Evolutionary conservation across 495 filamentous ascomycete species (phyloP), one percentile per base, ranked within the genome.

Genomic region (Aspergillus kassunensis): DNA sequence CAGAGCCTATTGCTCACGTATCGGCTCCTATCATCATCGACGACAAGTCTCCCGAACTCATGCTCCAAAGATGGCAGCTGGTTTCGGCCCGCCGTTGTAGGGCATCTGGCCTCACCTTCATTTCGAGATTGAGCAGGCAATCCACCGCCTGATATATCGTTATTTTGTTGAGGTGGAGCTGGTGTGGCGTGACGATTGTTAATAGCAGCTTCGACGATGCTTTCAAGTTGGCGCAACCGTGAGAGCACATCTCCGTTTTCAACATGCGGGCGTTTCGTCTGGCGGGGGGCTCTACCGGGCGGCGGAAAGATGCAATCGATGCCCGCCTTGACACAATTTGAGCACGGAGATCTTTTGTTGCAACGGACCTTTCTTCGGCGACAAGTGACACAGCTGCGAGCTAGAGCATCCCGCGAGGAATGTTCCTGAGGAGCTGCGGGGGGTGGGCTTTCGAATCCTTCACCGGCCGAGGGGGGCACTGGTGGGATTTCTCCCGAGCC

Each of bases 1-100:
- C 91, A 97, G 44, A 96, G 88, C 13, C 83, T 84, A 67, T 86
- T 91, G 64, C 88, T 91, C 52, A 96, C 85, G 69, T 97, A 97
- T 62, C 89, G 77, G 57, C 84, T 88, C 56, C 81, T 83, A 3
- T 86, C 85, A 58, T 95, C 87, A 53, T 88, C 89, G 40, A 96
- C 78, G 1, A 95, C 87, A 58, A 97, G 64, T 44, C 90, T 76
- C 29, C 92, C 92, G 59, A 95, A 85, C 53, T 88, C 81, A 56
- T 81, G 80, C 37, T 84, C 79, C 15, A 87, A 72, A 20, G 56
- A 68, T 20, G 59, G 29, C 54, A 46, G 31, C 68, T 67, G 23
- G 24, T 15, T 59, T 58, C 18, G 67, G 64, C 9, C 33, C 11
- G 21, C 21, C 41, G 55, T 49, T 35, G 66, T 65, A 6, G 68